Conservation (phyloP, 441 rosid genomes). For the Geranium incanum region DNA sequence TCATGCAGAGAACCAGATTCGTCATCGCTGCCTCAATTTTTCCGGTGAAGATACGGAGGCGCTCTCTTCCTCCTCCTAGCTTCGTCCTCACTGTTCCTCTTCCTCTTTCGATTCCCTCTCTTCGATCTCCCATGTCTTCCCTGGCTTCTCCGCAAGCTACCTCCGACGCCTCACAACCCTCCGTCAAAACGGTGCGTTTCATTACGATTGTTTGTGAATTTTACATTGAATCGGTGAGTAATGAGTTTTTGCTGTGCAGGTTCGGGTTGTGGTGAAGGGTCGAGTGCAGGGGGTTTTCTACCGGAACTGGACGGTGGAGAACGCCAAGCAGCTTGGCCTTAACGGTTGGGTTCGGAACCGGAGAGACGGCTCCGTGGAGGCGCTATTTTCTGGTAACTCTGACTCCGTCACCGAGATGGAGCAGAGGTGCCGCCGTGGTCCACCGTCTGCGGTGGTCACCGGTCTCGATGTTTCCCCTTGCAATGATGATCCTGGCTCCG, state of each 20-base stretch:
- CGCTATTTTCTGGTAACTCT: conserved; percentile 60
- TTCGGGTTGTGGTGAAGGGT: conserved; percentile 64
- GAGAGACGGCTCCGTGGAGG: conserved; percentile 84
- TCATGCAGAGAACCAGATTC: no score
- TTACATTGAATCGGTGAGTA: background rate
- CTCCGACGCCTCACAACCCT: no score
- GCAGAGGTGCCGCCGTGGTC: conserved; percentile 81
- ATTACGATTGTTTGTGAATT: no score
- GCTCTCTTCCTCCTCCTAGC: no score
- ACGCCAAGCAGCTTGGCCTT: conserved; percentile 57
- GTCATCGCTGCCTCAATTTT: no score
- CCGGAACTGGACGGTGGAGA: conserved; percentile 80
- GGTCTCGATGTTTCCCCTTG: conserved; percentile 69
- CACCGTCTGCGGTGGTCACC: conserved; percentile 62
- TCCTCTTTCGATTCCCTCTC: no score
- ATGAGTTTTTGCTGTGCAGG: conserved; percentile 37
- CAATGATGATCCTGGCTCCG: conserved; percentile 54
- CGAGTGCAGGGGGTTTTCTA: conserved; percentile 88
- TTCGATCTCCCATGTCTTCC: no score
- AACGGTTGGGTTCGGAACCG: conserved; percentile 89
- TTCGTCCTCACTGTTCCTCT: no score
- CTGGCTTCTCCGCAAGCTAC: no score
- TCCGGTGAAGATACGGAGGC: no score
- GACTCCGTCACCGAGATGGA: conserved; percentile 69
- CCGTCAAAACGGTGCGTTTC: no score